Base-by-base conservation (phyloP, 306 rosid genomes). In the Cajanus cajan region DNA sequence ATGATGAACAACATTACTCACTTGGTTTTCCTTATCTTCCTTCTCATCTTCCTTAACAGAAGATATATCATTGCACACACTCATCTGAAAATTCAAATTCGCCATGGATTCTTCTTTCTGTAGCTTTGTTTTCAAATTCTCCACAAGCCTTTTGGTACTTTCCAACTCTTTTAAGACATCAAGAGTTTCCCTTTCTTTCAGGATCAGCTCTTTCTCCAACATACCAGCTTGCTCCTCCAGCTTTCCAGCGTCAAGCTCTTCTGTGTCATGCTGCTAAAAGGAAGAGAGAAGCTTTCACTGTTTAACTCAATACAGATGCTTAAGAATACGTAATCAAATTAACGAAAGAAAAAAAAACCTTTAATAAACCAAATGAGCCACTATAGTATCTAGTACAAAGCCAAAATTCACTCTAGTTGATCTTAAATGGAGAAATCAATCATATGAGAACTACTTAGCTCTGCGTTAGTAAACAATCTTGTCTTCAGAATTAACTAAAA, bases 1-100 rank as follows among this genome's bases (percentile, higher is more conserved):
- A 74, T 73, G 62, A 37, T 25, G 73, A 76, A 62, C 74, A 18
- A 37, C 65, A 61, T 64, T 84, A 77, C 65, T 74, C 70, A 50
- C 89, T 39, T 66, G 84, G 86, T 88, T 92, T 80, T 86, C 92
- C 87, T 94, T 89, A 55, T 84, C 90, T 74, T 90, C 84, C 55
- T 64, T 74, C 28, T 36, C 83, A 58, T 79, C 43, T 40, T 69
- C 75, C 47, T 59, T 68, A 36, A 45, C 71, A 59, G 54, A 22
- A 0, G 36, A 71, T 14, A 4, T 36, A 36, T 68, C 40, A 21
- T 83, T 59, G 11, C 74, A 58, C 8, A 21, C 47, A 79, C 72
- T 68, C 69, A 4, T 63, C 69, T 79, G 67, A 52, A 51, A 19
- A 7, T 62, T 75, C 48, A 78, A 74, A 64, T 75, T 69, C 0